Conservation (phyloP, 148 eudicot species). For the Rhododendron ovatum region DNA sequence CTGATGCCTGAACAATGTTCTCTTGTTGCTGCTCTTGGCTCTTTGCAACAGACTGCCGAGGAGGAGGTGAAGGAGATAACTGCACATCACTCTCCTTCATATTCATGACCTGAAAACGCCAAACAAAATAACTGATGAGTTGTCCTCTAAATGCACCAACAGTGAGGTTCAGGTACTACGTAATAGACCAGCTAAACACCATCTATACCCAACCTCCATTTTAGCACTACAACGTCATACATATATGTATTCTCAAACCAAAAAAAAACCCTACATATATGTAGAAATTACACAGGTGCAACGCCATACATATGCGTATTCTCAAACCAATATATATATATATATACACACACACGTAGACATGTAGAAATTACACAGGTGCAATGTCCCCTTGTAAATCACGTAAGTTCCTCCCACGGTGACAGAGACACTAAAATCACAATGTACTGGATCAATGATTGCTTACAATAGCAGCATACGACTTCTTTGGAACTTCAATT, state of each 20-base stretch:
- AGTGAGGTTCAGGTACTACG: background rate
- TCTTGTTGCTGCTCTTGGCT: slow-evolving; percentile 40
- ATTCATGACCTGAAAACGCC: slow-evolving; percentile 54
- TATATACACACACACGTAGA: too few relatives aligned
- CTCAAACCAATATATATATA: too few relatives aligned
- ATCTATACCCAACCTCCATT: background rate
- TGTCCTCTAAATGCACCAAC: background rate
- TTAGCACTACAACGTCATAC: background rate
- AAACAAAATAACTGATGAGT: background rate
- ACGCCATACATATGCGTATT: background rate
- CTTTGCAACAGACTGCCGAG: slow-evolving; percentile 39
- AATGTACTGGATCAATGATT: background rate
- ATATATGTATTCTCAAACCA: background rate
- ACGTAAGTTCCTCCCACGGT: background rate
- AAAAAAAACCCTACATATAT: too few relatives aligned
- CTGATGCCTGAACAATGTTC: slow-evolving; percentile 27
- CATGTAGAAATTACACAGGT: background rate
- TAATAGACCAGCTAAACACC: background rate
- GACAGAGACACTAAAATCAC: background rate
- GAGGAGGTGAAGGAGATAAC: slow-evolving; percentile 32
- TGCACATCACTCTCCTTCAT: slow-evolving; percentile 42
- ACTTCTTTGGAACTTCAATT: slow-evolving; percentile 61
- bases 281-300: background rate
- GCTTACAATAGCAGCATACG: slow-evolving; percentile 94
- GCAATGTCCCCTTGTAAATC: background rate